Percentiles rank a stretch among this genome's conserved stretches.
Conservation (phyloP, 129 eudicot genomes). For the Flaveria trinervia region DNA sequence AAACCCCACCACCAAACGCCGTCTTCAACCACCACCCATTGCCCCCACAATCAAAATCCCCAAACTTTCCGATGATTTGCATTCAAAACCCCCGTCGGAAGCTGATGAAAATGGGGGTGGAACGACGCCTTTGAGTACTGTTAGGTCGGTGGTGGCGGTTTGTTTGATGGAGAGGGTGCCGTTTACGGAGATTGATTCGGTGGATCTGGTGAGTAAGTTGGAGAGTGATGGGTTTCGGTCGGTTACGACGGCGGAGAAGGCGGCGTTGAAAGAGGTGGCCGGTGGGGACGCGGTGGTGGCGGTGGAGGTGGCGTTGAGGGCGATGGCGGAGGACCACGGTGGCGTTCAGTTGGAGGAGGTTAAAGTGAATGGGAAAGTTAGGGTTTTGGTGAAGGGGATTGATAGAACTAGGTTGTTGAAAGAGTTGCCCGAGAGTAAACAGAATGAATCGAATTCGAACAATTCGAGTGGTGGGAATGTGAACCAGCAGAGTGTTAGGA, state of each 20-base stretch:
- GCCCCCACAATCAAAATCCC: slow-evolving; percentile 29
- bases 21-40: slow-evolving; percentile 27
- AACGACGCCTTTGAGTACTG: slow-evolving; percentile 44
- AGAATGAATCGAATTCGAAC: slow-evolving; percentile 38
- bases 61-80: slow-evolving; percentile 28
- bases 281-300: slow-evolving; percentile 72
- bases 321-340: slow-evolving; percentile 83
- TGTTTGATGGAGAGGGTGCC: slow-evolving; percentile 82
- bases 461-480: slow-evolving; percentile 31
- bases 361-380: slow-evolving; percentile 67
- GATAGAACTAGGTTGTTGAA: slow-evolving; percentile 74
- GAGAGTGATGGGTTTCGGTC: slow-evolving; percentile 61
- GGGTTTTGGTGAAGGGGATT: slow-evolving; percentile 82
- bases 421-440: slow-evolving; percentile 79
- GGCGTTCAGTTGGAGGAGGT: slow-evolving; percentile 72
- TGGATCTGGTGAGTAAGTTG: slow-evolving; percentile 61
- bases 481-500: slow-evolving; percentile 35
- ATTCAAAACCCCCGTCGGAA: slow-evolving; percentile 28
- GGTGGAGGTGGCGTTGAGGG: slow-evolving; percentile 84
- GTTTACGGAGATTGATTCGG: slow-evolving; percentile 78
- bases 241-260: slow-evolving; percentile 60
- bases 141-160: slow-evolving; percentile 84
- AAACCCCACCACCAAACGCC: slow-evolving; percentile 39
- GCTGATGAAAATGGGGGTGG: slow-evolving; percentile 42
- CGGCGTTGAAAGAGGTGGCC: slow-evolving; percentile 58